Percentiles rank a stretch among this genome's conserved stretches.
Evolutionary conservation across 108 stramenopile genomes (phyloP).

Genomic region (Nitzschia sp.): DNA sequence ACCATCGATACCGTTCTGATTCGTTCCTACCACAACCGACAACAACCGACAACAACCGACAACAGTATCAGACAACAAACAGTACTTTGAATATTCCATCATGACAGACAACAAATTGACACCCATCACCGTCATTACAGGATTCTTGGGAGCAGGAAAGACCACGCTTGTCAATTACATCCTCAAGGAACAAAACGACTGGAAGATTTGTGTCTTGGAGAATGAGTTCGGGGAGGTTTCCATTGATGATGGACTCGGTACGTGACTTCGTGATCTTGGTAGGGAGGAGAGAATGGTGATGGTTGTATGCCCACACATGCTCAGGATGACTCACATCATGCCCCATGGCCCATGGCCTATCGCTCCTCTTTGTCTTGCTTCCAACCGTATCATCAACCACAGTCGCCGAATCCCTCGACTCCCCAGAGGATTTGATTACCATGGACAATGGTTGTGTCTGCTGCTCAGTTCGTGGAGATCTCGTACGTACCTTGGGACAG

Average conservation of each 20-base stretch:
- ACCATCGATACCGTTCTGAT: too few species aligned
- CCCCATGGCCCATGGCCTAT: not conserved
- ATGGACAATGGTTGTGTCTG: conserved; percentile 99
- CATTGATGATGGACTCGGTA: conserved; percentile 93
- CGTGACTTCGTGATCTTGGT: too few species aligned
- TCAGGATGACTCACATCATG: not conserved
- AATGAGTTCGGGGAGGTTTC: conserved; percentile 98
- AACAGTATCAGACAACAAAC: too few species aligned
- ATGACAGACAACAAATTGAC: conserved; percentile 53
- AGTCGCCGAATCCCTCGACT: conserved; percentile 89
- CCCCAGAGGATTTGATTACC: conserved; percentile 94
- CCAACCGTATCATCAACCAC: too few species aligned
- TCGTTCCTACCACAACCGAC: too few species aligned
- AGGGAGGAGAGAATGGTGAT: not conserved
- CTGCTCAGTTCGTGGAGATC: conserved; percentile 97
- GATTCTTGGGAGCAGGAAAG: conserved; percentile 95
- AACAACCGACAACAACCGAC: too few species aligned
- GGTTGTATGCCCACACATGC: too few species aligned
- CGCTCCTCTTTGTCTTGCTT: not conserved
- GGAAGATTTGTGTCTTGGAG: conserved; percentile 97
- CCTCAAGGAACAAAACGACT: conserved; percentile 92
- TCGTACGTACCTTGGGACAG: conserved; percentile 92
- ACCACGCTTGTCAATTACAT: conserved; percentile 99
- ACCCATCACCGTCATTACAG: conserved; percentile 91
- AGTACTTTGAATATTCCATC: too few species aligned